phyloP scores from a whole-genome alignment of 1,284 basidiomycete species.

The Hemileia vastatrix region DNA sequence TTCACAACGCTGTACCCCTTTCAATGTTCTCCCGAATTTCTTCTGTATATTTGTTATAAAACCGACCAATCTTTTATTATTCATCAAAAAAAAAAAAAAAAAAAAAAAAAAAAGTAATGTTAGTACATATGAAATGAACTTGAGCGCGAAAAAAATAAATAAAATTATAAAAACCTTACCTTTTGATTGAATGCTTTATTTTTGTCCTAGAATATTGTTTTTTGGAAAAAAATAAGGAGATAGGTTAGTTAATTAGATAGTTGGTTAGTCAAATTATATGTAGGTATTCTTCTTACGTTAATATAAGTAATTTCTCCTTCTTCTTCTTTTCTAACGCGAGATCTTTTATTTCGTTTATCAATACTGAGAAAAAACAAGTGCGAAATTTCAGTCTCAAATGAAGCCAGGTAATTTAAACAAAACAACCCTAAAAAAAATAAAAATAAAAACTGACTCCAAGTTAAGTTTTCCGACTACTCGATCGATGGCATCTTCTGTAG shows the following conservation, averaged over 20 bases:
- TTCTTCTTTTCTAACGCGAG: conserved; percentile 79
- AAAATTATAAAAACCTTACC: conserved; percentile 48
- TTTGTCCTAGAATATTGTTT: conserved; percentile 20
- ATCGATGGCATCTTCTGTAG: conserved; percentile 87
- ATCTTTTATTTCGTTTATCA: conserved; percentile 76
- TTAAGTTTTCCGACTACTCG: conserved; percentile 84
- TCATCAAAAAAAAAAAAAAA: background rate
- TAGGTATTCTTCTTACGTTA: conserved; percentile 60
- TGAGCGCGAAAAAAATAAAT: background rate
- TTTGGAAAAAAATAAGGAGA: background rate
- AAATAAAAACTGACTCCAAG: conserved; percentile 61
- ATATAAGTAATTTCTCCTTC: conserved; percentile 97
- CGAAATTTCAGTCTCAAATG: conserved; percentile 2
- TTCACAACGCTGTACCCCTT: conserved; percentile 74
- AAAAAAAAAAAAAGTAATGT: conserved; percentile 3
- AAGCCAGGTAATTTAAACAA: background rate
- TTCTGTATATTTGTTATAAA: conserved; percentile 93
- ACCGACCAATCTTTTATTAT: conserved; percentile 79
- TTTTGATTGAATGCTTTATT: conserved; percentile 99
- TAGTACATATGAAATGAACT: background rate
- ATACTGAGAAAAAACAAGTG: conserved; percentile 53
- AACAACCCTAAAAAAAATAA: conserved; percentile 2
- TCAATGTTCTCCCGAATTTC: conserved; percentile 94
- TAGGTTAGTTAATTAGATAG: background rate
- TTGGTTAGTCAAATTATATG: background rate